Evolutionary conservation across 495 filamentous ascomycete species (phyloP).

Genomic region (Aspergillus sparsus): DNA sequence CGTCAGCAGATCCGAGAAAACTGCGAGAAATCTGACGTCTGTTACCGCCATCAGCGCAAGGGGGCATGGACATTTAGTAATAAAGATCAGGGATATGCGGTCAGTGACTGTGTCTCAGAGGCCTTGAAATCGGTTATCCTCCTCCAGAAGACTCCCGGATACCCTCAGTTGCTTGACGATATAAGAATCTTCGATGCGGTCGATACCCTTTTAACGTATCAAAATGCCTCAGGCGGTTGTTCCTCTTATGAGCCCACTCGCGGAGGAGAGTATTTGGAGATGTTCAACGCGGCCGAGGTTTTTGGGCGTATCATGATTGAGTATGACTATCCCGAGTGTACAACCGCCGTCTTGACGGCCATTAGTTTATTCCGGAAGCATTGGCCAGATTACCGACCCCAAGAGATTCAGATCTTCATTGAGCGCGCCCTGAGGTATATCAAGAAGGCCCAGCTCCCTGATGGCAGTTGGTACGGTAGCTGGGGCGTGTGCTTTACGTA

Average conservation of each 20-base stretch:
- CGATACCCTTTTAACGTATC: conserved; percentile 19
- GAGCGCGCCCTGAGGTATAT: conserved; percentile 19
- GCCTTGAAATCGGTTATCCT: conserved; percentile 16
- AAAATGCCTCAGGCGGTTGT: conserved; percentile 23
- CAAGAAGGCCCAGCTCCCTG: conserved; percentile 13
- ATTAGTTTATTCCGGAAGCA: conserved; percentile 16
- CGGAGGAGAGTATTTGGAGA: conserved; percentile 18
- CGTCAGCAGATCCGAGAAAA: conserved; percentile 13
- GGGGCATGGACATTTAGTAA: conserved; percentile 17
- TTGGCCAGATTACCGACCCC: conserved; percentile 18
- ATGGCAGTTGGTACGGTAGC: conserved; percentile 26
- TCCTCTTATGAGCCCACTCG: conserved; percentile 22
- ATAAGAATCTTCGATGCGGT: conserved; percentile 13
- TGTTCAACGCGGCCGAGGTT: conserved; percentile 25
- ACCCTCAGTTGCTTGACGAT: conserved; percentile 9
- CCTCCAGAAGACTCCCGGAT: conserved; percentile 7
- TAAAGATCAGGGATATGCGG: conserved; percentile 14
- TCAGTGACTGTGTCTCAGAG: conserved; percentile 16
- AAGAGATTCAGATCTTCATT: conserved; percentile 18
- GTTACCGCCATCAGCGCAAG: conserved; percentile 10
- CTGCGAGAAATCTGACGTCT: conserved; percentile 2
- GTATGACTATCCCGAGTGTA: conserved; percentile 27
- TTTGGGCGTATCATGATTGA: conserved; percentile 28
- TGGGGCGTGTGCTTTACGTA: conserved; percentile 30
- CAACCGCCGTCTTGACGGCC: conserved; percentile 20